phyloP scores from a whole-genome alignment of 2,329 filamentous ascomycete species.

The Ceratocystis variospora region DNA sequence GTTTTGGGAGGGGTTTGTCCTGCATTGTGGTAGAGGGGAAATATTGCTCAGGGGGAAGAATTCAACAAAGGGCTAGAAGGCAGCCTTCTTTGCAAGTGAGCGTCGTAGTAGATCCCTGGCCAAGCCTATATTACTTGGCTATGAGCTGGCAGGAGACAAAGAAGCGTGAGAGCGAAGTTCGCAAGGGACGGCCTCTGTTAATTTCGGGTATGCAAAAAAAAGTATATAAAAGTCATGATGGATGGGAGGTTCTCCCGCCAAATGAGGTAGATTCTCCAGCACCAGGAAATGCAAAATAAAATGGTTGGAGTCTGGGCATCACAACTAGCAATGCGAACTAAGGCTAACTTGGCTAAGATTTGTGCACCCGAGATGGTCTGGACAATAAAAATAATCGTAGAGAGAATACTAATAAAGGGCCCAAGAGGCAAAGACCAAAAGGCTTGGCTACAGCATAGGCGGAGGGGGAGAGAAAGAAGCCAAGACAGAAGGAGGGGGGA shows the following conservation, averaged over 20 bases:
- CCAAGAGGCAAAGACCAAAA: not conserved
- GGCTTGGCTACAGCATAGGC: not conserved
- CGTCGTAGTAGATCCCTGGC: not conserved
- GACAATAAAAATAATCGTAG: not conserved
- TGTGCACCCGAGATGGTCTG: not conserved
- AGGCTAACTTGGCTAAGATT: not conserved
- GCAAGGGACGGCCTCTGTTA: not conserved
- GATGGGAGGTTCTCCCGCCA: not conserved
- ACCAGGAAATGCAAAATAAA: not conserved
- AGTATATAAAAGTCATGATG: too few relatives aligned
- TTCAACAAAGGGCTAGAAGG: not conserved
- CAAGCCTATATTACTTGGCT: conserved; percentile 5
- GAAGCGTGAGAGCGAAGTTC: too few relatives aligned
- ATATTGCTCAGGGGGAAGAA: not conserved
- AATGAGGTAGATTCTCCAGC: too few relatives aligned
- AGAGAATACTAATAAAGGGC: not conserved
- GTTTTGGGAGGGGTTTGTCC: not conserved
- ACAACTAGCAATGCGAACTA: not conserved
- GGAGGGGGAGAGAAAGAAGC: conserved; percentile 4
- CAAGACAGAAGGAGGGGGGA: not conserved
- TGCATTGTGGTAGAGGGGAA: not conserved
- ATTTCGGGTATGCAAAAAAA: not conserved
- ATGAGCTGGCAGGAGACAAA: not conserved
- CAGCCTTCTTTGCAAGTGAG: not conserved
- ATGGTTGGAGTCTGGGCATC: not conserved